phyloP scores from a whole-genome alignment of 1,284 basidiomycete genomes.

The Fomes fomentarius region DNA sequence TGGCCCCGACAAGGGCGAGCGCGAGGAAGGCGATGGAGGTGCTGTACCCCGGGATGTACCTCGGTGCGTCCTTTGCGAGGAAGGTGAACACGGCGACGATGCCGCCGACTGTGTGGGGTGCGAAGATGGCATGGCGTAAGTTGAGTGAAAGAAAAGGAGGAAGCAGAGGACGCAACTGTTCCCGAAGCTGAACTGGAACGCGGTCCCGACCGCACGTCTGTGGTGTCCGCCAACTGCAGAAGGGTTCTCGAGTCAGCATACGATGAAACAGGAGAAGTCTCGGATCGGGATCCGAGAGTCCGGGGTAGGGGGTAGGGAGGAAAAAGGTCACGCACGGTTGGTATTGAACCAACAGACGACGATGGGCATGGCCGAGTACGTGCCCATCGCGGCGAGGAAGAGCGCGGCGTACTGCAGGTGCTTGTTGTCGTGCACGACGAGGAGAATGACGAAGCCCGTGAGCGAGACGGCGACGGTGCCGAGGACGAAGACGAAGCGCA shows the following conservation, averaged over 20 bases:
- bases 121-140: background rate
- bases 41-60: constrained; percentile 34
- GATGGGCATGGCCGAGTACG: constrained; percentile 35
- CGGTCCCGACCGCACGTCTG: constrained; percentile 31
- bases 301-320: no score
- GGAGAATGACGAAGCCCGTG: constrained; percentile 34
- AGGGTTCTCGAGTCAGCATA: no score
- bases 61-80: constrained; percentile 34
- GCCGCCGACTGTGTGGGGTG: constrained; percentile 30
- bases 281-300: no score
- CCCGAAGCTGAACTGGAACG: constrained; percentile 36
- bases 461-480: constrained; percentile 27
- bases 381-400: constrained; percentile 36
- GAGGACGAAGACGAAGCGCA: constrained; percentile 33
- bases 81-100: constrained; percentile 37
- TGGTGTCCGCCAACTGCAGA: constrained; percentile 34
- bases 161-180: constrained; percentile 28
- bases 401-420: constrained; percentile 36
- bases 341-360: constrained; percentile 39
- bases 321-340: constrained; percentile 26
- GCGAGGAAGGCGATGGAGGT: constrained; percentile 34
- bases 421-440: constrained; percentile 32
- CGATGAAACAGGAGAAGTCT: no score
- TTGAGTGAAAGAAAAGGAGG: background rate
- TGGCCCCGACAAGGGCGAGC: constrained; percentile 28